A percentile compares a stretch with the other conserved stretches of the same genome.
phyloP scores from a whole-genome alignment of 106 monocot species.

The Cymbidium sinense region DNA sequence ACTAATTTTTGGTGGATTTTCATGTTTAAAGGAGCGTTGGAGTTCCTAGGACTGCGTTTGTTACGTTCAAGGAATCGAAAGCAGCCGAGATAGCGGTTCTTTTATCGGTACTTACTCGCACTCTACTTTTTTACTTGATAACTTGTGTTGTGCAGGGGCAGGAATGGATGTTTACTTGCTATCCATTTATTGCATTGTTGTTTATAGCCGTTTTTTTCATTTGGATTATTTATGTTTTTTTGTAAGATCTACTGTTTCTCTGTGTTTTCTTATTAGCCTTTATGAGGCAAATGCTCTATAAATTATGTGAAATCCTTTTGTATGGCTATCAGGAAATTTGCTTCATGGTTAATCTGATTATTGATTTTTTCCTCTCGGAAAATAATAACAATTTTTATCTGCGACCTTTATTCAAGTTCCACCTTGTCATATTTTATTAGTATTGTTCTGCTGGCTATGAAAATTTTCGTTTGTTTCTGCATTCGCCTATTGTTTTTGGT shows the following conservation, averaged over 20 bases:
- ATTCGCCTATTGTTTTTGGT: background rate
- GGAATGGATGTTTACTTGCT: background rate
- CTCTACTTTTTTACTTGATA: background rate
- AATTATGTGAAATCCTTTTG: background rate
- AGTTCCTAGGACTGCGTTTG: slow-evolving; percentile 51
- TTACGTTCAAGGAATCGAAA: slow-evolving; percentile 83
- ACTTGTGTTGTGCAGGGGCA: background rate
- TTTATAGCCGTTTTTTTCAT: background rate
- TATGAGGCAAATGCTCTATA: background rate
- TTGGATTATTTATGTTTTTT: background rate
- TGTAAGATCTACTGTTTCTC: background rate
- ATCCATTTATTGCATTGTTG: background rate
- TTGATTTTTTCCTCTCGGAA: background rate
- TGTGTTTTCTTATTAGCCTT: background rate
- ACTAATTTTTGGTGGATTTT: slow-evolving; percentile 5
- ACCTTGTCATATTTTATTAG: background rate
- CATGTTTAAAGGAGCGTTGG: slow-evolving; percentile 17
- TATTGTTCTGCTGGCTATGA: background rate
- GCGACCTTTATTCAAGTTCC: background rate
- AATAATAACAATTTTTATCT: background rate
- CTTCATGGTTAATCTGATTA: background rate
- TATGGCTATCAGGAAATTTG: background rate
- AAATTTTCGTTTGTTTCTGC: background rate
- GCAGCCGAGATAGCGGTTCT: slow-evolving; percentile 88
- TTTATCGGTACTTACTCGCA: slow-evolving; percentile 51